These are phyloP conservation scores for Plasmopara viticola DNA, from an alignment of 352 stramenopile genomes.

Conservation along the genomic window DNA sequence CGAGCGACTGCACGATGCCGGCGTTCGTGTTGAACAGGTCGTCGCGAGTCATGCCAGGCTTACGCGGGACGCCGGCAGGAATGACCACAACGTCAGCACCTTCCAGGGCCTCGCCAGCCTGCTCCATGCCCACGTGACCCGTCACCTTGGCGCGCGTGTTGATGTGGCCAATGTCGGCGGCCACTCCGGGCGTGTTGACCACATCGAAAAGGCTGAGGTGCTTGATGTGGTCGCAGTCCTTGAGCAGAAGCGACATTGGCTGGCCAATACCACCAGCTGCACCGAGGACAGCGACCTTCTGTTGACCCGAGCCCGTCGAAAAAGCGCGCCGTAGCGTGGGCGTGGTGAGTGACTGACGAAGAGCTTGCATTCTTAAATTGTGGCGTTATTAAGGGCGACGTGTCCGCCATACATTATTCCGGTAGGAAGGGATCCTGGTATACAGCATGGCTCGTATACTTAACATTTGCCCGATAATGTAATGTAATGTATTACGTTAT, in stretches of 20 bases:
- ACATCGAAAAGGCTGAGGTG: slow-evolving; percentile 98
- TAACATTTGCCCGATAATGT: too few relatives aligned
- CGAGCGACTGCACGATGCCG: slow-evolving; percentile 94
- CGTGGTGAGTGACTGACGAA: too few relatives aligned
- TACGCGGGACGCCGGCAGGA: slow-evolving; percentile 98
- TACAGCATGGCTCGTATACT: too few relatives aligned
- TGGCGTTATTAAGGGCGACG: too few relatives aligned
- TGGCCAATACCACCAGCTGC: slow-evolving; percentile 98
- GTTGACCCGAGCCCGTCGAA: slow-evolving; percentile 50
- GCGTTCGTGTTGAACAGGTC: slow-evolving; percentile 96
- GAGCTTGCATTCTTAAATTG: too few relatives aligned
- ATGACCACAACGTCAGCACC: slow-evolving; percentile 98
- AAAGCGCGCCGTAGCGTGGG: slow-evolving; percentile 36
- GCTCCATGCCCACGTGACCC: slow-evolving; percentile 71
- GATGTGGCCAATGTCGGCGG: slow-evolving; percentile 94
- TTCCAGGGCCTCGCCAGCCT: slow-evolving; percentile 56
- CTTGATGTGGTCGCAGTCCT: slow-evolving; percentile 93
- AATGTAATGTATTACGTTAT: too few relatives aligned
- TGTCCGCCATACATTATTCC: too few relatives aligned
- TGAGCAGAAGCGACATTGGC: slow-evolving; percentile 97
- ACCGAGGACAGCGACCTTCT: slow-evolving; percentile 85
- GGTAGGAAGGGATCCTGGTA: too few relatives aligned
- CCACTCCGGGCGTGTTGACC: slow-evolving; percentile 96
- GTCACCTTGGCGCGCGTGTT: slow-evolving; percentile 80
- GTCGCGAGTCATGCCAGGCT: slow-evolving; percentile 96